Conservation (phyloP, 2,329 filamentous ascomycete species). For the Gnomoniopsis smithogilvyi region DNA sequence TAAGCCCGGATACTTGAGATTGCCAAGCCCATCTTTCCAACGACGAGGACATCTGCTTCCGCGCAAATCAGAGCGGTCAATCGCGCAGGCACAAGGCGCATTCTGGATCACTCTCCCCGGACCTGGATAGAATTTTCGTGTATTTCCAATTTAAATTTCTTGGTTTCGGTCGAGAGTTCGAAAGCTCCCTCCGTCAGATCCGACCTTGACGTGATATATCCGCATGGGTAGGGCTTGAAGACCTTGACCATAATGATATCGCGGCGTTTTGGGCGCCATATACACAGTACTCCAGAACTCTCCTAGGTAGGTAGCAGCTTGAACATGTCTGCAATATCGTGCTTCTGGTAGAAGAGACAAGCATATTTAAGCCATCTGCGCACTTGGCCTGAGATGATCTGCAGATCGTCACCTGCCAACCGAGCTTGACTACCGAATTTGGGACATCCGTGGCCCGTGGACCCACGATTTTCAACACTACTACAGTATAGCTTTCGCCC, state of each 20-base stretch:
- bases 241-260: no score
- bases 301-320: no score
- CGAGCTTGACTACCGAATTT: background rate
- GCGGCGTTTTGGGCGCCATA: no score
- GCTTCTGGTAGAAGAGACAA: no score
- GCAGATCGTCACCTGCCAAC: background rate
- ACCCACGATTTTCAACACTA: background rate
- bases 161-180: background rate
- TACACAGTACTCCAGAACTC: no score
- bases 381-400: background rate
- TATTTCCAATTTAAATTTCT: background rate
- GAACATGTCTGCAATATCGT: no score
- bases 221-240: background rate
- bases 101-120: background rate
- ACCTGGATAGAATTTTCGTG: background rate
- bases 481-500: background rate
- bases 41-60: background rate
- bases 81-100: background rate
- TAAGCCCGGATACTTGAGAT: no score
- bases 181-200: background rate
- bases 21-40: no score
- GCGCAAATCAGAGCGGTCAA: background rate
- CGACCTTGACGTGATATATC: background rate
- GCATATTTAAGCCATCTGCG: no score
- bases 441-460: background rate